Conservation (phyloP, 495 filamentous ascomycete genomes). For the Hypoxylon lienhwacheense region DNA sequence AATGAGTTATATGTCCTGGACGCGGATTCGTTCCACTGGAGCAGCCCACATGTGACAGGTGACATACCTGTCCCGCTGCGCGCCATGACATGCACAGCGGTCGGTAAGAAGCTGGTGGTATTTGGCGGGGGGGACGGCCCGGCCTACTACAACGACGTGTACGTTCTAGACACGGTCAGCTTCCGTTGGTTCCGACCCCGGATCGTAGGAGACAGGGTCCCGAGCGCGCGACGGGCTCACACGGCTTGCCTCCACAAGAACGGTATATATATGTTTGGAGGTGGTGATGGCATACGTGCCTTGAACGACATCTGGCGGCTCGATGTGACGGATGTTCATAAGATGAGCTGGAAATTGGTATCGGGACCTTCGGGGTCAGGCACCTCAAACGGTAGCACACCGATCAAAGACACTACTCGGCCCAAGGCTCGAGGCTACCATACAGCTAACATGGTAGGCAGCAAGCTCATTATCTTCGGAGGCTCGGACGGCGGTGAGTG, state of each 20-base stretch:
- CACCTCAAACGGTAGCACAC: slow-evolving; percentile 22
- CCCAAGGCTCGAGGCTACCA: slow-evolving; percentile 67
- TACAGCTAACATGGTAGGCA: slow-evolving; percentile 69
- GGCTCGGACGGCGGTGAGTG: slow-evolving; percentile 67
- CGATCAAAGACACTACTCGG: slow-evolving; percentile 35
- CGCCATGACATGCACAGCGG: slow-evolving; percentile 67
- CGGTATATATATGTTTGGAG: slow-evolving; percentile 68
- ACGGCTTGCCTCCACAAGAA: slow-evolving; percentile 68
- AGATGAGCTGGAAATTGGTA: slow-evolving; percentile 65
- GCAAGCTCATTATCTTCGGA: slow-evolving; percentile 67
- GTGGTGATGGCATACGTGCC: slow-evolving; percentile 65
- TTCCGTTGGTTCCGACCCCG: slow-evolving; percentile 61
- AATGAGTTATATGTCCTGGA: slow-evolving; percentile 67
- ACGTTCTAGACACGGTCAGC: slow-evolving; percentile 66
- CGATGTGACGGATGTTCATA: slow-evolving; percentile 62
- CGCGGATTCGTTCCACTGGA: slow-evolving; percentile 67
- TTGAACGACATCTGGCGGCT: slow-evolving; percentile 69
- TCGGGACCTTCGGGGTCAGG: slow-evolving; percentile 42
- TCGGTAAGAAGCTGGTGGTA: slow-evolving; percentile 65
- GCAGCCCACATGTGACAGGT: slow-evolving; percentile 58
- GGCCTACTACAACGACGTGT: slow-evolving; percentile 69
- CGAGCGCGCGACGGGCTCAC: slow-evolving; percentile 61
- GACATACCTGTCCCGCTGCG: slow-evolving; percentile 63
- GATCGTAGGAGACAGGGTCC: slow-evolving; percentile 54
- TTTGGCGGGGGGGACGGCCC: slow-evolving; percentile 69